These are phyloP conservation scores for Bacidia gigantensis DNA, from an alignment of 495 filamentous ascomycete species.

Conservation along the genomic window DNA sequence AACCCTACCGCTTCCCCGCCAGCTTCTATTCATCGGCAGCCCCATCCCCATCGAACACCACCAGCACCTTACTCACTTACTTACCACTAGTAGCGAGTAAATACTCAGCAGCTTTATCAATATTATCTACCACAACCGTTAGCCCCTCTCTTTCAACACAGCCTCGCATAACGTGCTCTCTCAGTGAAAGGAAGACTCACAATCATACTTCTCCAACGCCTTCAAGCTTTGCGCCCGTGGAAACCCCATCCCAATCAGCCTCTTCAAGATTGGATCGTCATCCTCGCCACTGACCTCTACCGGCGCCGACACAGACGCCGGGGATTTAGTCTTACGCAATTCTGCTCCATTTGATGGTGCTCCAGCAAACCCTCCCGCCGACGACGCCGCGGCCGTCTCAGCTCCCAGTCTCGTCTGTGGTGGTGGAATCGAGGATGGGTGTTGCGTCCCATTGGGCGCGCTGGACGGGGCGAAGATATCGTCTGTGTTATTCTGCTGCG, in stretches of 20 bases:
- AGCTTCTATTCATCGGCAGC: no score
- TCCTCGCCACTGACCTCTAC: slow-evolving; percentile 62
- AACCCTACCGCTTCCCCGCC: no score
- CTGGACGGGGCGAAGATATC: background rate
- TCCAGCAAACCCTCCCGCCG: no score
- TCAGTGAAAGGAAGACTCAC: slow-evolving; percentile 32
- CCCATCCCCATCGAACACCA: no score
- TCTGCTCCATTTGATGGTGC: background rate
- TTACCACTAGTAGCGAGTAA: no score
- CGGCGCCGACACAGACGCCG: slow-evolving; percentile 46
- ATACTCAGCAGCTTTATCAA: no score
- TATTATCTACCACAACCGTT: no score
- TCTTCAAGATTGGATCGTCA: slow-evolving; percentile 84
- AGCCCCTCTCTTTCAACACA: no score
- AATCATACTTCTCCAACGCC: slow-evolving; percentile 88
- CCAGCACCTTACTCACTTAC: no score
- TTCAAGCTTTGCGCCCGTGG: slow-evolving; percentile 59
- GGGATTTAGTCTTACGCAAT: slow-evolving; percentile 15
- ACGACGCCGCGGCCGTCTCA: no score
- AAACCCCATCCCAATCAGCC: slow-evolving; percentile 86
- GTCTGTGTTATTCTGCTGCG: background rate
- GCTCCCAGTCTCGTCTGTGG: no score
- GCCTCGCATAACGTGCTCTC: no score
- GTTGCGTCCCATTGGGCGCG: background rate
- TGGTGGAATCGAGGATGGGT: background rate